Base-by-base conservation (phyloP, 441 rosid species). In the Bocquillonia castaneifolia region DNA sequence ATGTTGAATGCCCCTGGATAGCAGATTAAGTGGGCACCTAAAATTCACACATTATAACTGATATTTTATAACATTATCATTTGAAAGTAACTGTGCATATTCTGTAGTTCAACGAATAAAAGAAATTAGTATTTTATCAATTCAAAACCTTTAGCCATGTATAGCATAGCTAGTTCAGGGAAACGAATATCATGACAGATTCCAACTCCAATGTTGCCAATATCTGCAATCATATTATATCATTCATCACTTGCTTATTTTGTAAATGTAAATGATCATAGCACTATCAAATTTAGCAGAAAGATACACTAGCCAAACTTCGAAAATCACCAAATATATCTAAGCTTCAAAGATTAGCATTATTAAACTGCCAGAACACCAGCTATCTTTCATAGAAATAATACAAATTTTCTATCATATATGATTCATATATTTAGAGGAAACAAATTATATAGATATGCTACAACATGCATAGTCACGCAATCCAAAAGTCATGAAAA, bases 1-100 rank as follows among this genome's bases (percentile, higher is more conserved):
- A 62, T 74, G 74, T 68, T 79, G 65, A 79, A 76, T 53, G 75
- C 83, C 61, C 80, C 80, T 1, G 66, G 70, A 74, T 76, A 74
- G 75, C 76, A 74, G 36, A 76, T 76, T 3, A 74, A 8, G 17
- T 62, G 59, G 32, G 72, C 80, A 59, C 74, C 78, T 74, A 58
- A 15, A 66, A 47, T 62, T 40, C 29, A 40, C 64, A 40, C 28
- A 34, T 10, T 22, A 34, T 10, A 25, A 13, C 1, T 10, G 7
- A 28, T 53, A 10, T 12, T 3, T 55, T 13, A n/a, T n/a, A n/a
- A n/a, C 47, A 42, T 42, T 42, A 12, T 6, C 9, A 42, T 6
- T n/a, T n/a, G n/a, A n/a, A n/a, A n/a, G n/a, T n/a, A n/a, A n/a
- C 7, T 12, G 12, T 42, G 47, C 47, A 6, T 42, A 3, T 3